Base-by-base conservation (phyloP, 202 grass and related monocot genomes). In the Zizania palustris region DNA sequence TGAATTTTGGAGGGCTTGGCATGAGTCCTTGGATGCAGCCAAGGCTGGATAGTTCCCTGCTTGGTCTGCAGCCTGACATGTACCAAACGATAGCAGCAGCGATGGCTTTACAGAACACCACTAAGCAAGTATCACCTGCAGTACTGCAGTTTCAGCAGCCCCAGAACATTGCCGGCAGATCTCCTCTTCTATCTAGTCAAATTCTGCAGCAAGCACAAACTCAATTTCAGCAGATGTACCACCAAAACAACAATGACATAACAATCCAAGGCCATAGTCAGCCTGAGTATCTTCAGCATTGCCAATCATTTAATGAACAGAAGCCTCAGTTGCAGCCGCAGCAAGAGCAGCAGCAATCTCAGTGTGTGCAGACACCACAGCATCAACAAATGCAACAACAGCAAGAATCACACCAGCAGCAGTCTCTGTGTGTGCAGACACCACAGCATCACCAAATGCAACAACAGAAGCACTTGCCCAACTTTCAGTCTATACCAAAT, bases 81-180 rank as follows among this genome's bases (percentile, higher is more conserved):
- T 99, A 93, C 83, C 89, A 91, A 66, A 59, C 71, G 13, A 67
- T 96, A 80, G 81, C 89, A 67, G 77, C 84, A 73, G 77, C 86
- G 71, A 74, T 73, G 90, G 85, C 86, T 46, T 86, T 92, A 60
- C 77, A 67, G 40, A 84, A 67, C 67, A 55, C 53, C 12, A 16
- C 65, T 16, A 95, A 99, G 78, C 87, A 95, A 77, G 43, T 85
- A 54, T 73, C 74, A 16, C 73, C 91, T 38, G 59, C 82, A 43
- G 56, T 93, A 54, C 66, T 99, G 86, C 96, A 95, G 82, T 99
- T 99, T 81, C 96, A 99, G 71, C 89, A 90, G 56, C 63, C 85
- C 79, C 85, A 90, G 28, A 90, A 87, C 70, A 75, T 71, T 63
- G 78, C 45, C 72, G 71, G 75, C 54, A 83, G 88, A 74, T 66